Evolutionary conservation across 139 green algal genomes (phyloP), one percentile per base, ranked within the genome.

Genomic region (Raphidocelis subcapitata): DNA sequence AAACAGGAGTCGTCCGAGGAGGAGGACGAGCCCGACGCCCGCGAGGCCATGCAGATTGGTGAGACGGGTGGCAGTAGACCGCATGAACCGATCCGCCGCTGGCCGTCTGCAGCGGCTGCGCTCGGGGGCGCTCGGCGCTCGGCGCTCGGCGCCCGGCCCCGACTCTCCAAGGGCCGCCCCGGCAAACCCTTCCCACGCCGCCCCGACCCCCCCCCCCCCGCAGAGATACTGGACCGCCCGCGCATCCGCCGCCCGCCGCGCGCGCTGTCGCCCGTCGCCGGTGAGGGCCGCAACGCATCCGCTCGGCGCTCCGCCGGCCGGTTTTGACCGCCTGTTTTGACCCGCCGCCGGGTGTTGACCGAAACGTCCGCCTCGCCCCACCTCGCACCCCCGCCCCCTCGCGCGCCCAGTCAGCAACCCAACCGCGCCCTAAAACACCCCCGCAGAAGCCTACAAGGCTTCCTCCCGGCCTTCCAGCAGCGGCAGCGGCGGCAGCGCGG

Each of bases 401-500:
- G 23, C 14, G 24, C 26, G 57, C 57, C 16, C 14, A 57, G 18
- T 28, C 55, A 32, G 47, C 12, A 24, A 33, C n/a, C 12, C 15
- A n/a, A 24, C 3, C 1, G 31, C 31, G 8, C 12, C 41, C 8
- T 49, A 8, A 49, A 8, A 20, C 41, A 49, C 41, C 12, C 41
- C 41, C 8, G 12, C 41, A 49, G 41, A 49, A 8, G 12, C 12
- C 8, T 49, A 20, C 41, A 49, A 49, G 41, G 16, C 8, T 0
- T 26, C 35, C 21, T 55, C 73, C 60, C 49, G 32, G 29, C 31
- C 3, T 61, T 57, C 31, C 69, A 52, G 62, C 61, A 68, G 75
- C 63, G 26, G 23, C 44, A 31, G 32, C 16, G 18, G 54, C 54
- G 23, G 54, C 12, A 61, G 54, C 54, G n/a, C 10, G 10, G n/a